Evolutionary conservation across 106 monocot genomes (phyloP), one percentile per base, ranked within the genome.

Genomic region (Allium fistulosum): DNA sequence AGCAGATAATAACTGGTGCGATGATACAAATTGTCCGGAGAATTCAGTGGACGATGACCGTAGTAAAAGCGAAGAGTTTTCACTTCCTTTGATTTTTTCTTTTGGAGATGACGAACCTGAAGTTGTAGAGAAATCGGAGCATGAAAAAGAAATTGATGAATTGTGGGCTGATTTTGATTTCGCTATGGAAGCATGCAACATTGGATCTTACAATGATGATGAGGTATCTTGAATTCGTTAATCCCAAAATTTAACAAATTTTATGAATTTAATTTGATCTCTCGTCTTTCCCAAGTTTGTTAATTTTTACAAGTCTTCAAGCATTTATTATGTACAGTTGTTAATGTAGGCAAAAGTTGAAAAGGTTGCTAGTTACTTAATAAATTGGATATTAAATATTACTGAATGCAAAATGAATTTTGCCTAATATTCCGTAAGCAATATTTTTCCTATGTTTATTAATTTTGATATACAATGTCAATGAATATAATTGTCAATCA

Each of bases 81-180:
- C 64, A 13, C 64, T 59, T 59, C 80, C 80, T 11, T 45, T 50
- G 15, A 2, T 78, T 17, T 85, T 85, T 49, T 59, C 52, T 2
- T 81, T 78, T 48, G 68, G 52, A 52, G 72, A 72, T 60, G 75
- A 75, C 7, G 65, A 65, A n/a, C 4, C 48, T 0, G 28, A 69
- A 67, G 28, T 45, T 14, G 47, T 16, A 0, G 48, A 69, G 48
- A 80, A 58, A 66, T 17, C 81, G 52, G 73, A 82, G 59, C 13
- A 45, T 18, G 82, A 79, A n/a, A 70, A 57, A 18, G 62, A 8
- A 13, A 11, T 76, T 28, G 82, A 86, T 76, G 79, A 73, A 26
- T 58, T 86, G 26, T 86, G 86, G 86, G 66, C 69, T 22, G 76
- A 79, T 51, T 82, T 76, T 53, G 86, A 86, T 26, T 82, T 86